phyloP scores from a whole-genome alignment of 306 rosid species.

The Rosa multiflora region DNA sequence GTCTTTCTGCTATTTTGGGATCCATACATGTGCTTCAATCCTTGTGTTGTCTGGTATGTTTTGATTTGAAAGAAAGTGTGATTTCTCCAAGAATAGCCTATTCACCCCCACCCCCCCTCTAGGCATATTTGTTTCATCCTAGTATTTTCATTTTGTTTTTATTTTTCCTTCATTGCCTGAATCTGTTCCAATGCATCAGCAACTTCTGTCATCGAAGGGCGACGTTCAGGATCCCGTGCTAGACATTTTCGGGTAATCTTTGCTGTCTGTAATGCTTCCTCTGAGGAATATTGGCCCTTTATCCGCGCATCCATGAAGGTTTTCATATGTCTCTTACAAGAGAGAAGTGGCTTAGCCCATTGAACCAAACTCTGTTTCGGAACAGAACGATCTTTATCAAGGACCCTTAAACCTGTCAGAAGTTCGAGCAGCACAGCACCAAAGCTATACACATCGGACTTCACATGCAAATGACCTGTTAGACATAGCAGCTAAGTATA shows the following conservation, averaged over 20 bases:
- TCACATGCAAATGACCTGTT: slow-evolving; percentile 72
- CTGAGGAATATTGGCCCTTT: slow-evolving; percentile 60
- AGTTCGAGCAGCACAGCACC: slow-evolving; percentile 81
- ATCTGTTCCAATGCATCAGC: slow-evolving; percentile 50
- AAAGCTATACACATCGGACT: slow-evolving; percentile 78
- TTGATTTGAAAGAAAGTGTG: too few species aligned
- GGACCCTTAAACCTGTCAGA: slow-evolving; percentile 58
- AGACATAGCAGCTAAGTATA: background rate
- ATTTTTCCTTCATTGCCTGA: slow-evolving; percentile 31
- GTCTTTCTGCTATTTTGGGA: too few species aligned
- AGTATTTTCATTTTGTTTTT: slow-evolving; percentile 28
- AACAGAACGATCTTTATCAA: slow-evolving; percentile 38
- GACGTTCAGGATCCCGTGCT: slow-evolving; percentile 43
- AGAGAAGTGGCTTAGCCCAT: slow-evolving; percentile 60
- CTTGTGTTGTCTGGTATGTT: too few species aligned
- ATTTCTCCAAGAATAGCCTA: too few species aligned
- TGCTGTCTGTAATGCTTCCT: slow-evolving; percentile 46
- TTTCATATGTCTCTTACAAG: slow-evolving; percentile 33
- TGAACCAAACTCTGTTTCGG: slow-evolving; percentile 53
- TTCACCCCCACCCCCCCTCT: too few species aligned
- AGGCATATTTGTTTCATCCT: too few species aligned
- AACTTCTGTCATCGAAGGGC: slow-evolving; percentile 75
- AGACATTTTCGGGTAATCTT: slow-evolving; percentile 56
- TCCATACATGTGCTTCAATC: too few species aligned
- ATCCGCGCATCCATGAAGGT: slow-evolving; percentile 46